A percentile compares a stretch with the other conserved stretches of the same genome.
Conservation (phyloP, 75 land plant genomes). For the Gnetum montanum region DNA sequence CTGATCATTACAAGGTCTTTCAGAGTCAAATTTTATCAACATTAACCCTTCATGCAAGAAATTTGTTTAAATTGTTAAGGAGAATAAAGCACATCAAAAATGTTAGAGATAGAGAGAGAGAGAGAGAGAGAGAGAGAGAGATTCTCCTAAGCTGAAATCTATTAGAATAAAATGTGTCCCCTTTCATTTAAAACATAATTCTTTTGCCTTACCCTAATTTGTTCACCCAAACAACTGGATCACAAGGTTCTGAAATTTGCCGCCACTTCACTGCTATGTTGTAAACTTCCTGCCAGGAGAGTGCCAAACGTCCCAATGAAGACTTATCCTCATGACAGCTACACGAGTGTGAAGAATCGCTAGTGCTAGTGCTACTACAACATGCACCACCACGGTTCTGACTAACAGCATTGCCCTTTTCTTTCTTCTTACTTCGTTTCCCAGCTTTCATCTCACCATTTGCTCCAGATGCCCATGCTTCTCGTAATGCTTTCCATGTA, state of each 20-base stretch:
- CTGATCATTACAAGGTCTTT: no score
- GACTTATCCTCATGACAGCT: conserved; percentile 45
- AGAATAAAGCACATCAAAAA: no score
- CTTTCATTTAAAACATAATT: no score
- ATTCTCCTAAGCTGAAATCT: no score
- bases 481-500: conserved; percentile 63
- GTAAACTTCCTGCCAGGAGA: conserved; percentile 80
- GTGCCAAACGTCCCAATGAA: conserved; percentile 20
- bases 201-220: conserved; percentile 84
- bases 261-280: conserved; percentile 89
- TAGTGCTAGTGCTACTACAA: conserved; percentile 43
- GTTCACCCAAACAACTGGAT: conserved; percentile 94
- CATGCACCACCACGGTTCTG: conserved; percentile 76
- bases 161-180: no score
- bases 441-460: conserved; percentile 35
- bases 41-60: no score
- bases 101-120: no score
- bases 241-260: conserved; percentile 95
- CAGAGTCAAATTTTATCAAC: no score
- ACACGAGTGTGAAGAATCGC: conserved; percentile 38
- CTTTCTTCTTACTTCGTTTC: conserved; percentile 52
- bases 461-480: conserved; percentile 25
- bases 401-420: conserved; percentile 24
- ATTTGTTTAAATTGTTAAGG: no score
- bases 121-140: no score